Evolutionary conservation across 2,329 filamentous ascomycete species (phyloP).

Genomic region (Zymoseptoria crescenta): DNA sequence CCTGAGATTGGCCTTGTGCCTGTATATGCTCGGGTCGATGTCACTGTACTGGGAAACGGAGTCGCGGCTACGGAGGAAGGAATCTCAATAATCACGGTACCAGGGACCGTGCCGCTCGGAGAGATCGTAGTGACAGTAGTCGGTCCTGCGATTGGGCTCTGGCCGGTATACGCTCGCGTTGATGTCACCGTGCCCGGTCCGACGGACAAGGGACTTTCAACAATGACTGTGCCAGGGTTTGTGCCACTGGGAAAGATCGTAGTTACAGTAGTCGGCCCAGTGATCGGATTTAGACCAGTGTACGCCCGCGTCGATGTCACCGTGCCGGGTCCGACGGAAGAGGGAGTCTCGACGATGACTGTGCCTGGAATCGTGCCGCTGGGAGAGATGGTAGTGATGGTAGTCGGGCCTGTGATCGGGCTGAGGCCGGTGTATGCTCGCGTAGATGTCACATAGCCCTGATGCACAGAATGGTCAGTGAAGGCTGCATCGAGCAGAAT

Average conservation of each 20-base stretch:
- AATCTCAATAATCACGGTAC: not conserved
- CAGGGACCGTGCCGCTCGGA: not conserved
- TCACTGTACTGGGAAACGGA: not conserved
- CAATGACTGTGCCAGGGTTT: not conserved
- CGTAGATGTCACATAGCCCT: not conserved
- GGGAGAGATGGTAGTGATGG: not conserved
- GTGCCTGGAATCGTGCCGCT: not conserved
- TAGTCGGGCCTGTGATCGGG: not conserved
- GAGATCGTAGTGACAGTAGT: constrained; percentile 1
- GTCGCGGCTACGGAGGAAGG: not conserved
- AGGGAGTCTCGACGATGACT: not conserved
- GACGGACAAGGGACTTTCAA: not conserved
- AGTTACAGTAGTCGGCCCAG: not conserved
- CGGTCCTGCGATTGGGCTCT: not conserved
- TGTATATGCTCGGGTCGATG: not conserved
- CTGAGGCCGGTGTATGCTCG: not conserved
- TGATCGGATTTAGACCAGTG: not conserved
- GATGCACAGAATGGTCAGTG: not conserved
- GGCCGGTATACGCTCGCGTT: constrained; percentile 1
- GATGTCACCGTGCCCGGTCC: not conserved
- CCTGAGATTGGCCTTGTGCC: not conserved
- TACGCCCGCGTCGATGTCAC: not conserved
- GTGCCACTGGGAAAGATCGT: not conserved
- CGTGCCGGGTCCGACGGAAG: not conserved
- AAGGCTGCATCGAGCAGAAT: not conserved